A percentile compares a stretch with the other conserved stretches of the same genome.
phyloP scores from a whole-genome alignment of 2,329 filamentous ascomycete genomes.

The Apiospora koreana region DNA sequence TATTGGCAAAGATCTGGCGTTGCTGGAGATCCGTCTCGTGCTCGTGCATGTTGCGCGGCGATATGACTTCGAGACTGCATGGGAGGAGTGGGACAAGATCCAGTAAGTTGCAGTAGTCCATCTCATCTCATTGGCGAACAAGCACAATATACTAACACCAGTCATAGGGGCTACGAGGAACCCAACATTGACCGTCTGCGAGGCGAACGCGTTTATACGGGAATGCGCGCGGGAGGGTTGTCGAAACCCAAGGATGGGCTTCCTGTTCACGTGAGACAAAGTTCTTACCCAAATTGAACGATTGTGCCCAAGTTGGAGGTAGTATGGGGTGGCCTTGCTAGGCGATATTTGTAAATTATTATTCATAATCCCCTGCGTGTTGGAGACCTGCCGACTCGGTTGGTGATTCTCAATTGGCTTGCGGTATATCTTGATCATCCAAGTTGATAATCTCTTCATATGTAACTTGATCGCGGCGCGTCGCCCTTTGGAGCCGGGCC shows the following conservation, averaged over 20 bases:
- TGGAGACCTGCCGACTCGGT: not conserved
- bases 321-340: no score
- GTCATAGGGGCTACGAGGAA: not conserved
- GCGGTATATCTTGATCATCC: not conserved
- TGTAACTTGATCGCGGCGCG: not conserved
- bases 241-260: constrained; percentile 14
- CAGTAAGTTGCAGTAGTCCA: constrained; percentile 3
- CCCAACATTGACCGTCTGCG: not conserved
- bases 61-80: constrained; percentile 21
- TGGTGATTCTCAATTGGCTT: not conserved
- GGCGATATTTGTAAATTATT: not conserved
- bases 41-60: constrained; percentile 23
- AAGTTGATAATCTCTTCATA: constrained; percentile 9
- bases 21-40: constrained; percentile 34
- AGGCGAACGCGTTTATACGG: not conserved
- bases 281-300: not conserved
- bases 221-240: not conserved
- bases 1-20: constrained; percentile 39
- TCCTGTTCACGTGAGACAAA: constrained; percentile 18
- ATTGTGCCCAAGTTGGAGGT: not conserved
- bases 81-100: constrained; percentile 14
- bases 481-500: not conserved
- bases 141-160: not conserved
- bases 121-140: not conserved
- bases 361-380: no score